phyloP scores from a whole-genome alignment of 2,329 filamentous ascomycete species.

The Alternaria ventricosa region DNA sequence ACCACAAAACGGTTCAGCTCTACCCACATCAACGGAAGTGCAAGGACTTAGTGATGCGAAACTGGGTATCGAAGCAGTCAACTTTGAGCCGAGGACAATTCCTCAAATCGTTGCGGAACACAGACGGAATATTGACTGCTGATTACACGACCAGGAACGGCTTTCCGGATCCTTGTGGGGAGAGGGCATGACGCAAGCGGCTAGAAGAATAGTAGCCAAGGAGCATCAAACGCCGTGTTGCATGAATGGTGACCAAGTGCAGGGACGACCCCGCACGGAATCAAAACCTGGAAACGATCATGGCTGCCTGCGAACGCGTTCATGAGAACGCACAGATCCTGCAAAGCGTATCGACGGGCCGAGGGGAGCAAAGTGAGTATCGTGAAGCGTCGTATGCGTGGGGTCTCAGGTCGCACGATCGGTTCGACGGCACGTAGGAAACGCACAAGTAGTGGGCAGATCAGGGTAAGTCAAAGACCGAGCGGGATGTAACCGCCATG shows the following conservation, averaged over 20 bases:
- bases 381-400: constrained; percentile 3
- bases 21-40: not conserved
- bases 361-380: constrained; percentile 1
- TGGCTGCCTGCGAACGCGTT: not conserved
- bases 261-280: not conserved
- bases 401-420: constrained; percentile 7
- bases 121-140: not conserved
- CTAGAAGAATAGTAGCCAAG: constrained; percentile 3
- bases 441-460: not conserved
- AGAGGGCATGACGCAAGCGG: not conserved
- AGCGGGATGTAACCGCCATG: constrained; percentile 1
- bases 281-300: not conserved
- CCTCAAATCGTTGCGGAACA: not conserved
- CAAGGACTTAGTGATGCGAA: not conserved
- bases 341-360: constrained; percentile 4
- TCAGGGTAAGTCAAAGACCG: not conserved
- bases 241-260: not conserved
- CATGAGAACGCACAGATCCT: not conserved
- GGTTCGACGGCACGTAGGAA: constrained; percentile 18
- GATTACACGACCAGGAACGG: constrained; percentile 5
- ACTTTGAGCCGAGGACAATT: not conserved
- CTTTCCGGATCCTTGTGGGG: not conserved
- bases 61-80: not conserved
- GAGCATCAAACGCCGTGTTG: not conserved
- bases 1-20: not conserved